phyloP scores from a whole-genome alignment of 2,329 filamentous ascomycete genomes.

The Rutstroemia sp. region DNA sequence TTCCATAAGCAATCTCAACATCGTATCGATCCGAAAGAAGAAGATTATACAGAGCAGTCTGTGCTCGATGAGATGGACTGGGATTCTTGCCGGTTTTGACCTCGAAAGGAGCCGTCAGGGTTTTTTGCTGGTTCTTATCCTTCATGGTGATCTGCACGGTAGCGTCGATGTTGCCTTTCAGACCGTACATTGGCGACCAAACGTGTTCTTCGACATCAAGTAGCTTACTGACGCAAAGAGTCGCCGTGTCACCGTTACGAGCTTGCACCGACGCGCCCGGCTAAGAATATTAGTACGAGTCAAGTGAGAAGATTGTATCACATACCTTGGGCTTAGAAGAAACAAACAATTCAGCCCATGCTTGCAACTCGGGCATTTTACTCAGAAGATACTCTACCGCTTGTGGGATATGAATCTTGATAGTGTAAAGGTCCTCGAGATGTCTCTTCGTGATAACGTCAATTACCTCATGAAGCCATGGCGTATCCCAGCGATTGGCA shows the following conservation, averaged over 20 bases:
- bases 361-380: slow-evolving; percentile 73
- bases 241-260: slow-evolving; percentile 66
- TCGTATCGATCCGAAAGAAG: slow-evolving; percentile 92
- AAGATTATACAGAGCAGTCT: slow-evolving; percentile 90
- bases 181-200: slow-evolving; percentile 94
- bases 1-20: slow-evolving; percentile 79
- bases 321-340: slow-evolving; percentile 58
- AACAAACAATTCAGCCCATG: slow-evolving; percentile 81
- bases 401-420: slow-evolving; percentile 65
- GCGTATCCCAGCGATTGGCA: slow-evolving; percentile 70
- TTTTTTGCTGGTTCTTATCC: slow-evolving; percentile 58
- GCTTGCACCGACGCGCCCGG: slow-evolving; percentile 69
- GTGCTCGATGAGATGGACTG: slow-evolving; percentile 77
- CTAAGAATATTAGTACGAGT: slow-evolving; percentile 32
- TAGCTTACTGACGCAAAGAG: slow-evolving; percentile 84
- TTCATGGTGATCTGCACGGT: slow-evolving; percentile 83
- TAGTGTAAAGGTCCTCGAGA: slow-evolving; percentile 82
- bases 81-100: slow-evolving; percentile 88
- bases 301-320: not conserved
- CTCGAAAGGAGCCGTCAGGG: slow-evolving; percentile 84
- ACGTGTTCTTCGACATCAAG: slow-evolving; percentile 96
- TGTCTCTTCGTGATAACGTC: slow-evolving; percentile 65
- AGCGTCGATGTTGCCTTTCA: slow-evolving; percentile 97
- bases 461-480: slow-evolving; percentile 60
- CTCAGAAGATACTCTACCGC: slow-evolving; percentile 74